Conservation (phyloP, 345 rosid species). For the Euclidium syriacum region DNA sequence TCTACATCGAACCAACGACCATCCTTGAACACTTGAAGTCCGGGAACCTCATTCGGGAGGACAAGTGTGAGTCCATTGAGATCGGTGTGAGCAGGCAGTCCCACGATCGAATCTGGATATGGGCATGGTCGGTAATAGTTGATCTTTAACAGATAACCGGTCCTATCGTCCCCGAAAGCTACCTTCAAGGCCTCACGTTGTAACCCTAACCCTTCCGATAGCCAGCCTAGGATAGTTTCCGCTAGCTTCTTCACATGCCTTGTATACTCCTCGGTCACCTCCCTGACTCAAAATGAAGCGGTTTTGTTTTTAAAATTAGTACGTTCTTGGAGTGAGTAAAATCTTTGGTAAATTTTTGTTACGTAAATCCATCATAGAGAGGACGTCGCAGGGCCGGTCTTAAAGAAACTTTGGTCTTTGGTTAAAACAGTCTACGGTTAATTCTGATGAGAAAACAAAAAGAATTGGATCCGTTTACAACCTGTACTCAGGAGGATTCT, state of each 20-base stretch:
- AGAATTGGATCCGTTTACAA: too few species aligned
- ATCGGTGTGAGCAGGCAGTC: constrained; percentile 68
- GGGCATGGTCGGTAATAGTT: constrained; percentile 75
- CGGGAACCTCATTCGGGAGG: constrained; percentile 70
- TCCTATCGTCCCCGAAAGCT: constrained; percentile 47
- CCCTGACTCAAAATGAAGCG: constrained; percentile 44
- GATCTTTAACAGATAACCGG: constrained; percentile 54
- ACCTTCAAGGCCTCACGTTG: constrained; percentile 37
- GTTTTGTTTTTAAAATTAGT: too few species aligned
- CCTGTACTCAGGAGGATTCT: constrained; percentile 66
- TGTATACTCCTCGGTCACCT: constrained; percentile 63
- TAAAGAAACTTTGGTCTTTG: too few species aligned
- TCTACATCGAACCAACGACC: constrained; percentile 53
- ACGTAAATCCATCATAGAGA: too few species aligned
- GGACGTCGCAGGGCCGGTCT: too few species aligned
- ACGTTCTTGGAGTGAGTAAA: too few species aligned
- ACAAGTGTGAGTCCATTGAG: constrained; percentile 51
- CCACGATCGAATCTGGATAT: constrained; percentile 52
- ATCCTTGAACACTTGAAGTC: constrained; percentile 63
- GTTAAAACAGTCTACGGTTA: too few species aligned
- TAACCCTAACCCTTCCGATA: constrained; percentile 61
- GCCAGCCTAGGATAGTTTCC: constrained; percentile 33
- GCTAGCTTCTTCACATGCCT: constrained; percentile 21
- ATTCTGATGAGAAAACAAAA: too few species aligned
- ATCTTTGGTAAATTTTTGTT: too few species aligned